Evolutionary conservation across 2,329 filamentous ascomycete species (phyloP).

Genomic region (Cercospora janseana): DNA sequence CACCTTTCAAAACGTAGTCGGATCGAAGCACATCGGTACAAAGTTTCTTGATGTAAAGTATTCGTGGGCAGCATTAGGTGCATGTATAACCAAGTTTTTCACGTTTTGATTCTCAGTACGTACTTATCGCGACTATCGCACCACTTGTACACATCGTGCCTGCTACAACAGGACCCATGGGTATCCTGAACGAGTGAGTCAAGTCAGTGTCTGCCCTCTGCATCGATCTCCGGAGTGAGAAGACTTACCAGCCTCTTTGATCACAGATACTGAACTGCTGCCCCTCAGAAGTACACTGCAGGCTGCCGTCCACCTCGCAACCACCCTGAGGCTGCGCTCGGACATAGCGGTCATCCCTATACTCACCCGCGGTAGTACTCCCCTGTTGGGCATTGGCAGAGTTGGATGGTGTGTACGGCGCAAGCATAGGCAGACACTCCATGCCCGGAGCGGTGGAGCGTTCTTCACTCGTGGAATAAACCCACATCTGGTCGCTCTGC

Average conservation of each 20-base stretch:
- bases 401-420: slow-evolving; percentile 27
- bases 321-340: slow-evolving; percentile 31
- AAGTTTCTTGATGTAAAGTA: too few species aligned
- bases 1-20: too few species aligned
- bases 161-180: slow-evolving; percentile 35
- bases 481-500: slow-evolving; percentile 27
- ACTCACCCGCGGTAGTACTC: slow-evolving; percentile 29
- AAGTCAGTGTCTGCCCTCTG: neutral
- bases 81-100: too few species aligned
- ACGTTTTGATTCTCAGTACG: neutral
- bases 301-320: slow-evolving; percentile 30
- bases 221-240: neutral
- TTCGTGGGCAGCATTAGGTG: too few species aligned
- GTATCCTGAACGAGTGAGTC: slow-evolving; percentile 16
- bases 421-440: slow-evolving; percentile 38
- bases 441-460: slow-evolving; percentile 39
- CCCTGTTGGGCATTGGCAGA: slow-evolving; percentile 31
- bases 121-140: neutral
- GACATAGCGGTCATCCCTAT: slow-evolving; percentile 38
- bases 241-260: slow-evolving; percentile 32
- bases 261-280: slow-evolving; percentile 36
- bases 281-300: slow-evolving; percentile 33
- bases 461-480: slow-evolving; percentile 32
- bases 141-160: slow-evolving; percentile 34
- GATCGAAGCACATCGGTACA: too few species aligned